These are phyloP conservation scores for Phanerodontia chrysosporium DNA, from an alignment of 768 basidiomycete species.

Conservation along the genomic window DNA sequence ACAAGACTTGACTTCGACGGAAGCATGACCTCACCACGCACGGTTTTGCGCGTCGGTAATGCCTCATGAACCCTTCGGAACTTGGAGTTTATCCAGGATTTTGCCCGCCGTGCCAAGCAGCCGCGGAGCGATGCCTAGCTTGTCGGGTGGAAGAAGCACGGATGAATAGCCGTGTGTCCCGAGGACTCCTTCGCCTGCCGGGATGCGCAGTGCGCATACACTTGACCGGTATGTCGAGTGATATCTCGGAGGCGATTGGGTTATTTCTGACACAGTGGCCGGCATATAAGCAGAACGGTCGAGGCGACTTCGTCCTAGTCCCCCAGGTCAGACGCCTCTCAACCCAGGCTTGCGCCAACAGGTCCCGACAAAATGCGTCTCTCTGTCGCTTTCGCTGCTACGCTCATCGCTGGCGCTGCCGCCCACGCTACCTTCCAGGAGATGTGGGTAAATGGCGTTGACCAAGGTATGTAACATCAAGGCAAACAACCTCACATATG, in stretches of 20 bases:
- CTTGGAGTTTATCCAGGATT: slow-evolving; percentile 7
- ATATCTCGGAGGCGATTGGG: not conserved
- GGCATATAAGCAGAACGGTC: slow-evolving; percentile 3
- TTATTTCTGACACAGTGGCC: not conserved
- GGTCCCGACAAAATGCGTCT: slow-evolving; percentile 25
- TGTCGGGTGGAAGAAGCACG: not conserved
- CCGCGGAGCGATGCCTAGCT: not conserved
- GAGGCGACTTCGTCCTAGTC: not conserved
- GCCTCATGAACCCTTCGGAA: slow-evolving; percentile 1
- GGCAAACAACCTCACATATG: not conserved
- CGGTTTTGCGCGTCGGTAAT: not conserved
- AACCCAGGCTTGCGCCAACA: not conserved
- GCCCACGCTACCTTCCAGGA: slow-evolving; percentile 54
- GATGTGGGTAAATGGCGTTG: slow-evolving; percentile 48
- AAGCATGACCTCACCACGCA: not conserved
- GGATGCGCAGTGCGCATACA: not conserved
- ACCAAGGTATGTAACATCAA: slow-evolving; percentile 31
- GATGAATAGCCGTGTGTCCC: not conserved
- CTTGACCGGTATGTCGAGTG: not conserved
- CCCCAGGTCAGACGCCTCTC: slow-evolving; percentile 5
- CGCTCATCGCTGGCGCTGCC: slow-evolving; percentile 35
- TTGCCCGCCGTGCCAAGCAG: not conserved
- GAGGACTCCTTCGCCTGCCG: not conserved
- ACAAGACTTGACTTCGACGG: not conserved
- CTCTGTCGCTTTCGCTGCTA: slow-evolving; percentile 29